Evolutionary conservation across 345 rosid genomes (phyloP), one percentile per base, ranked within the genome.

Genomic region (Firmiana major): DNA sequence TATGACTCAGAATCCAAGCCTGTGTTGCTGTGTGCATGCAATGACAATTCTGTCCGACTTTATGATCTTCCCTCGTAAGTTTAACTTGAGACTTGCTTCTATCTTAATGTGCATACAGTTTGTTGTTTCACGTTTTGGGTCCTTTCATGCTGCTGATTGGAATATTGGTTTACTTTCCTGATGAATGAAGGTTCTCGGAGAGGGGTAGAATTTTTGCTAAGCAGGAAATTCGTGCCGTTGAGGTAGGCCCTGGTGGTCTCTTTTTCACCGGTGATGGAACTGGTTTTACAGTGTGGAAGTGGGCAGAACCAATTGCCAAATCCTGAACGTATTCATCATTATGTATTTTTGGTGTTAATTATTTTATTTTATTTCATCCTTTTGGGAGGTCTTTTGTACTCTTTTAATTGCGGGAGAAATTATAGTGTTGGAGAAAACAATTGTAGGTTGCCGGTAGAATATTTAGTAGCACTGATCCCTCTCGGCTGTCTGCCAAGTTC

Each of bases 11-110:
- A 92, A 81, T 91, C 88, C 79, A 92, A 89, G 81, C 97, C 98
- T 31, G 87, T 94, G 67, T 84, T 92, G 89, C 62, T 94, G 71
- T 88, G 97, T 72, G 77, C 94, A n/a, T 88, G 96, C 85, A 94
- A 91, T 63, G 98, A 94, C 81, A 86, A 85, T 65, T 79, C 94
- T 19, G 81, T 91, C 40, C 90, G 88, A 43, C 85, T 84, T 38
- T 92, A 88, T 73, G 97, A 96, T 88, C 82, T 96, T 72, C 99
- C 99, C 69, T 91, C 99, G 99, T 93, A 84, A 96, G 99, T 86
- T 63, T 79, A 31, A 19, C 17, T 0, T 0, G 46, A 24, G 26
- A 46, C 66, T 69, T 58, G 45, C 49, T 51, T 38, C 63, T 71
- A 2, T 58, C 54, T 49, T 7, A 77, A 16, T 51, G 38, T 43